Base-by-base conservation (phyloP, 352 stramenopile species). In the Phytopythium montanum region DNA sequence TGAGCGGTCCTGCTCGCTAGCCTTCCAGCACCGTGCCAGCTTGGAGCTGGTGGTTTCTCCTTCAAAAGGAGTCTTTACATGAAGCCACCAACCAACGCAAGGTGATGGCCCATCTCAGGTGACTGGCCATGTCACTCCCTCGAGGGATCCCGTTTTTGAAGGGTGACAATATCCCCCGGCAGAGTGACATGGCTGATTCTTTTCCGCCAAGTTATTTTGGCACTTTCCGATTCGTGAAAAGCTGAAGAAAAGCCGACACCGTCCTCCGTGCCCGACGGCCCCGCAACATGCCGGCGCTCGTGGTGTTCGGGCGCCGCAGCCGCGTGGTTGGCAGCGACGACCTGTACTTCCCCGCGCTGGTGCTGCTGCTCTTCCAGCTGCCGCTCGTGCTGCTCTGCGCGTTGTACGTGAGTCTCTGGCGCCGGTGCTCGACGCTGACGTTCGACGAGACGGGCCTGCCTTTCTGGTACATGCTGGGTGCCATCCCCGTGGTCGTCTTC, bases 321-420 rank as follows among this genome's bases (percentile, higher is more conserved):
- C 83, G 87, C 73, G 68, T 95, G 38, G 69, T 95, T 50, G 81
- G 81, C 63, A 93, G 85, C 67, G 87, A 95, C 60, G 87, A 95
- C 46, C 69, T 95, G 58, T 92, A 87, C 76, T 94, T 79, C 66
- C 87, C 87, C 16, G 81, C 87, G 34, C 64, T 94, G 42, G 72
- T 93, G 44, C 75, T 92, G 54, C 66, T 93, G 59, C 53, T 86
- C 57, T 90, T 89, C 63, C 87, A 95, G 64, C 51, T 95, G 28
- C 81, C 83, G 46, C 69, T 92, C 50, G 33, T 88, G 48, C 50
- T 90, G 41, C 49, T 90, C 8, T 83, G 72, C 53, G 64, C 88
- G 33, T 42, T 87, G 41, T 94, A 92, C 70, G 60, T 87, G 31
- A 58, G 61, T 50, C 71, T 90, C 49, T 88, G 81, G 65, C 76